A percentile compares a stretch with the other conserved stretches of the same genome.
Conservation (phyloP, 129 eudicot species). For the Flaveria sonorensis region DNA sequence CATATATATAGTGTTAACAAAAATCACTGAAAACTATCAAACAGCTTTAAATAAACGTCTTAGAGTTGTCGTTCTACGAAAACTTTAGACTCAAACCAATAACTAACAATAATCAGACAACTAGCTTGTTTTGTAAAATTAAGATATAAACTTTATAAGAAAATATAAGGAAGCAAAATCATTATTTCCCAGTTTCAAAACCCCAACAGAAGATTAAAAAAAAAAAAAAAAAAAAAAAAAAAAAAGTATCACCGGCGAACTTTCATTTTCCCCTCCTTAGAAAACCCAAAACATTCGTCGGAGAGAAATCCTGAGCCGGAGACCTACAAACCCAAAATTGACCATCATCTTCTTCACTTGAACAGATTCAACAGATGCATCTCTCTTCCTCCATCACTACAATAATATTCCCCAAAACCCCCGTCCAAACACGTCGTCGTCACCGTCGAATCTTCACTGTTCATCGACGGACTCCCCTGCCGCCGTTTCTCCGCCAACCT, state of each 20-base stretch:
- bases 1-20: too few species aligned
- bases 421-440: slow-evolving; percentile 66
- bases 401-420: slow-evolving; percentile 34
- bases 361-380: slow-evolving; percentile 66
- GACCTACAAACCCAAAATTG: slow-evolving; percentile 28
- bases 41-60: too few species aligned
- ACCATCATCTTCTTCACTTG: slow-evolving; percentile 29
- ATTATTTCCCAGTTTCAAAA: slow-evolving; percentile 18
- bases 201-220: slow-evolving; percentile 15
- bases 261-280: slow-evolving; percentile 66
- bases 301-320: slow-evolving; percentile 75
- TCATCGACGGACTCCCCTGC: slow-evolving; percentile 73
- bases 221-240: slow-evolving; percentile 5
- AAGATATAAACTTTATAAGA: neutral
- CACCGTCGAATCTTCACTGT: slow-evolving; percentile 80
- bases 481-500: slow-evolving; percentile 50
- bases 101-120: too few species aligned
- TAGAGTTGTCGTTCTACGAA: too few species aligned
- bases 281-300: slow-evolving; percentile 17
- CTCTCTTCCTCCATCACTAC: slow-evolving; percentile 35
- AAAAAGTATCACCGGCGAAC: slow-evolving; percentile 45
- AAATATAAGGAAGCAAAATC: neutral
- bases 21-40: too few species aligned
- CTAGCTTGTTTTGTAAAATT: too few species aligned
- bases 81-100: too few species aligned